These are phyloP conservation scores for Debaryomyces nepalensis DNA, from an alignment of 1,139 yeast genomes.

Conservation along the genomic window DNA sequence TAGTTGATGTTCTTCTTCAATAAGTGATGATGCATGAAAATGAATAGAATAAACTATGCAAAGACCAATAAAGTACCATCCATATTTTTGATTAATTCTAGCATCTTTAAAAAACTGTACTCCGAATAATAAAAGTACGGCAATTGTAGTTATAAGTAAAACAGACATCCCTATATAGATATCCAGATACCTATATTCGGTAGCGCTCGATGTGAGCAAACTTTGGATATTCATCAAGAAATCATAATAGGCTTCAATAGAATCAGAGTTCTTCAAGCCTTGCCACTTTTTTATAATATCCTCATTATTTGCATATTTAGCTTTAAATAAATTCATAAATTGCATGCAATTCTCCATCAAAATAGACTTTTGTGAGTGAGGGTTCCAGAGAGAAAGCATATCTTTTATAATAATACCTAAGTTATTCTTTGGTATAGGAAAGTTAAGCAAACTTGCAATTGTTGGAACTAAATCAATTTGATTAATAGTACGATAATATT, in stretches of 20 bases:
- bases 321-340: constrained; percentile 42
- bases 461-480: constrained; percentile 94
- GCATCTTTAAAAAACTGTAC: constrained; percentile 21
- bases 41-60: constrained; percentile 55
- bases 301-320: constrained; percentile 26
- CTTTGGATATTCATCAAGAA: constrained; percentile 58
- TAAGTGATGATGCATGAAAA: constrained; percentile 86
- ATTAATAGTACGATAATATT: constrained; percentile 58
- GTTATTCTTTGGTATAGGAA: constrained; percentile 86
- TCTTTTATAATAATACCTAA: constrained; percentile 73
- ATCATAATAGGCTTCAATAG: constrained; percentile 32
- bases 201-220: constrained; percentile 65
- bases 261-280: constrained; percentile 13
- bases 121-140: constrained; percentile 24
- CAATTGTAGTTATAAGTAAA: constrained; percentile 33
- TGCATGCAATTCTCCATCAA: constrained; percentile 68
- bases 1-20: constrained; percentile 96
- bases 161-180: constrained; percentile 54
- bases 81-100: constrained; percentile 21
- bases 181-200: constrained; percentile 66
- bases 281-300: constrained; percentile 22
- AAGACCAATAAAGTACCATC: constrained; percentile 30
- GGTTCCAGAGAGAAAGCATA: constrained; percentile 58
- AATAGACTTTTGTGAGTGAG: constrained; percentile 42
- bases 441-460: constrained; percentile 67